Base-by-base conservation (phyloP, 768 basidiomycete species). In the Auriscalpium vulgare region DNA sequence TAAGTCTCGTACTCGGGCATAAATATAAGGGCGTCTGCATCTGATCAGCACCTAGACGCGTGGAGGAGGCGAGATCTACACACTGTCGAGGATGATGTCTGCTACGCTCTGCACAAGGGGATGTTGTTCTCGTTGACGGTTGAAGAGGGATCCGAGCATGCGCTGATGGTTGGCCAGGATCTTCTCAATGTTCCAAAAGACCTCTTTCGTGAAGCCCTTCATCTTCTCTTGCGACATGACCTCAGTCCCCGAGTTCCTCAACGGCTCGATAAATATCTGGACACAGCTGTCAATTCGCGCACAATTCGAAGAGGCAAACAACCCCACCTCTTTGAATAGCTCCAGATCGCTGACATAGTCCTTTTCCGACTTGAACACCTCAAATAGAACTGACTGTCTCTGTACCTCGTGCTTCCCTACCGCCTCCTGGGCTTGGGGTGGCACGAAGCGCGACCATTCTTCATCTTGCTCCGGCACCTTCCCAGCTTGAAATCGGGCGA, bases 301-400 rank as follows among this genome's bases (percentile, higher is more conserved):
- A 13, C 17, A 7, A 13, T 17, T 13, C 43, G 48, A 47, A 56
- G n/a, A 51, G 48, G 37, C 10, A 51, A 43, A 7, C 35, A 40
- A 37, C 35, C 57, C 23, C 60, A 90, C 91, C 67, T 89, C 78
- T 72, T 82, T 71, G 60, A 88, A 71, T 56, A 84, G 68, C 65
- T 84, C 77, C 50, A 99, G 70, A 70, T 97, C 95, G 35, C 78
- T 69, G 10, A 93, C 87, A 67, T 97, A 97, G 57, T 92, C 87
- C 59, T 84, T 78, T 72, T 99, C 97, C 0, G 87, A 84, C 68
- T 91, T 87, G 69, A 97, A 85, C 21, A 95, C 72, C 67, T 98
- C 95, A 62, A 94, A 95, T 7, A 99, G 78, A 40, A 84, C 82
- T 23, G 84, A 88, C 68, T 97, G 94, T 47, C 94, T 79, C 56